These are phyloP conservation scores for Penicillium bovifimosum DNA, from an alignment of 495 filamentous ascomycete species.

Conservation along the genomic window DNA sequence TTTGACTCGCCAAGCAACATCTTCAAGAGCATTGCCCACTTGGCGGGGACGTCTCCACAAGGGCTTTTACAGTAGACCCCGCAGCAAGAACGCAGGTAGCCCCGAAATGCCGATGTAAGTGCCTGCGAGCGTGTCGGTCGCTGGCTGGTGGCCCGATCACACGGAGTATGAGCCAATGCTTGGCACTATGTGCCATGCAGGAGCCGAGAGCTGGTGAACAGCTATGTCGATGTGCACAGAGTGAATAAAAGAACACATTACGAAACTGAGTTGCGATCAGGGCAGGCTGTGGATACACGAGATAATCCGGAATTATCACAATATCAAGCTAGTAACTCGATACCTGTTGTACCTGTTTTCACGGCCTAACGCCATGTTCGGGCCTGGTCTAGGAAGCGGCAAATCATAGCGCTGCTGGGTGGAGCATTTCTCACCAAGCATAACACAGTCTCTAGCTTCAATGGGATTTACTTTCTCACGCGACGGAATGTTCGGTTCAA, in stretches of 20 bases:
- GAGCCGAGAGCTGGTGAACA: conserved; percentile 7
- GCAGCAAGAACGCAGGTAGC: conserved; percentile 11
- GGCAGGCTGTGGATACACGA: neutral
- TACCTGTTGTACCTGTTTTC: no score
- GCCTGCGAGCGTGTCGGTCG: conserved; percentile 1
- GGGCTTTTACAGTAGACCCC: conserved; percentile 12
- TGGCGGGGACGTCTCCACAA: conserved; percentile 15
- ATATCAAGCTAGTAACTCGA: neutral
- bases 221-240: neutral
- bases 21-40: conserved; percentile 5
- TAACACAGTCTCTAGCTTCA: neutral
- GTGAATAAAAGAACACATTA: neutral
- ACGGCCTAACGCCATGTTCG: neutral
- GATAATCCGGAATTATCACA: neutral
- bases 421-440: neutral
- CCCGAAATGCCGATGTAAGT: conserved; percentile 5
- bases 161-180: conserved; percentile 4
- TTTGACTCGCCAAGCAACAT: conserved; percentile 1
- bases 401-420: conserved; percentile 5
- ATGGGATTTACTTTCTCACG: neutral
- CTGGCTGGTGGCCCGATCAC: neutral
- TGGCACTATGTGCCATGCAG: conserved; percentile 12
- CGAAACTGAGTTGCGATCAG: neutral
- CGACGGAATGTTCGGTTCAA: neutral
- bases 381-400: conserved; percentile 5